Evolutionary conservation across 805 yeast genomes (phyloP).

Genomic region (Saturnispora quitensis): DNA sequence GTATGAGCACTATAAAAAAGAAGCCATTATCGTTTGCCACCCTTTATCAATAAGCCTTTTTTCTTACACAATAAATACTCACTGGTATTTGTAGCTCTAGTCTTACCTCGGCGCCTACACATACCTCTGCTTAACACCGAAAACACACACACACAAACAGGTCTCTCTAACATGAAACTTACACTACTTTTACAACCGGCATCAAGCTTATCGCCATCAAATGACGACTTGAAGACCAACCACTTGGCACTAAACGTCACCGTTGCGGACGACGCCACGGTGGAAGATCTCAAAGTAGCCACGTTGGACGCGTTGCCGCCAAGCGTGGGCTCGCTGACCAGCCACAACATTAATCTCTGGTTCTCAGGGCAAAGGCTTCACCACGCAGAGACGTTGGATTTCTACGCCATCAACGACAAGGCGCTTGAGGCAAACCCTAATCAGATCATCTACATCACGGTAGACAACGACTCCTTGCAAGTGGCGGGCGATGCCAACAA

Average conservation of each 20-base stretch:
- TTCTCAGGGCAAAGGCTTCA: conserved; percentile 28
- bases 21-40: background rate
- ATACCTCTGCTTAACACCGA: background rate
- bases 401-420: conserved; percentile 23
- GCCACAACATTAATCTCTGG: conserved; percentile 22
- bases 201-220: conserved; percentile 1
- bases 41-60: background rate
- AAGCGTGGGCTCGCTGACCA: conserved; percentile 7
- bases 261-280: conserved; percentile 42
- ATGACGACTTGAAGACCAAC: conserved; percentile 23
- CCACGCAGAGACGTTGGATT: conserved; percentile 16
- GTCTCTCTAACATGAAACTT: conserved; percentile 33
- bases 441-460: conserved; percentile 25
- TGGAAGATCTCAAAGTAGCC: conserved; percentile 39
- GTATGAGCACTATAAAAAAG: background rate
- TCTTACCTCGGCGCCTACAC: background rate
- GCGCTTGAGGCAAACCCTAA: conserved; percentile 9
- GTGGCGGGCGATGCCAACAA: background rate
- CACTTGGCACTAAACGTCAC: conserved; percentile 18
- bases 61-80: background rate
- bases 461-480: conserved; percentile 14
- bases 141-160: background rate
- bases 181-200: conserved; percentile 15
- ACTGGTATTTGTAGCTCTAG: background rate
- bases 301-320: conserved; percentile 32